Evolutionary conservation across 441 rosid genomes (phyloP).

Genomic region (Croton setiger): DNA sequence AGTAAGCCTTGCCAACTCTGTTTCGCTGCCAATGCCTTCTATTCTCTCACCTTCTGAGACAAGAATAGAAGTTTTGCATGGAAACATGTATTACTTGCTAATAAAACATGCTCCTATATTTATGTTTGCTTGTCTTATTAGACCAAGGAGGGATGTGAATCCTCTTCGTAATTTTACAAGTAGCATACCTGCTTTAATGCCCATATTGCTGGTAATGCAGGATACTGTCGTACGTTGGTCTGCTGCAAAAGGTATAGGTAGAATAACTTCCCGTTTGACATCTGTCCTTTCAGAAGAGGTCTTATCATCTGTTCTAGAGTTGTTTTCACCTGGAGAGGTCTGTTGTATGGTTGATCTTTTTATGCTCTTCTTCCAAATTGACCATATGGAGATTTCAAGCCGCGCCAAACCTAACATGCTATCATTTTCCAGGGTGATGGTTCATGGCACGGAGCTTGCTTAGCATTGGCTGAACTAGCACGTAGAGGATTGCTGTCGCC

Average conservation of each 20-base stretch:
- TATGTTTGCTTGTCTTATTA: constrained; percentile 6
- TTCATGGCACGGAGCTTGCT: constrained; percentile 99
- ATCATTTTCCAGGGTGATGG: constrained; percentile 81
- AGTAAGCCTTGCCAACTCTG: background rate
- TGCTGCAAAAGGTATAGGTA: constrained; percentile 97
- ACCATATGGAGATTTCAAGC: constrained; percentile 7
- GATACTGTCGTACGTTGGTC: constrained; percentile 99
- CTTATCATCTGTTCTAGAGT: constrained; percentile 76
- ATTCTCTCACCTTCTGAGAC: constrained; percentile 1
- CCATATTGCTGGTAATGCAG: constrained; percentile 37
- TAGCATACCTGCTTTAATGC: constrained; percentile 16
- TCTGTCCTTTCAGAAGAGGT: constrained; percentile 82
- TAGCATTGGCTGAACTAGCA: constrained; percentile 91
- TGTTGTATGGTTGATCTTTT: constrained; percentile 19
- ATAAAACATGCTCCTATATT: background rate
- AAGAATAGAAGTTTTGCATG: constrained; percentile 2
- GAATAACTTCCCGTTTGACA: constrained; percentile 81
- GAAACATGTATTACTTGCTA: background rate
- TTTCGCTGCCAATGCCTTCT: background rate
- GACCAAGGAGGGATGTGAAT: background rate
- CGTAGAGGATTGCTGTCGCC: constrained; percentile 95
- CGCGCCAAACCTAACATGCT: constrained; percentile 15
- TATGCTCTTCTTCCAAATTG: background rate
- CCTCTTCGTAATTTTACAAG: constrained; percentile 1
- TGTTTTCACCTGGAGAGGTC: constrained; percentile 94